Base-by-base conservation (phyloP, 1,139 yeast genomes). In the Saccharomycopsis phalli region DNA sequence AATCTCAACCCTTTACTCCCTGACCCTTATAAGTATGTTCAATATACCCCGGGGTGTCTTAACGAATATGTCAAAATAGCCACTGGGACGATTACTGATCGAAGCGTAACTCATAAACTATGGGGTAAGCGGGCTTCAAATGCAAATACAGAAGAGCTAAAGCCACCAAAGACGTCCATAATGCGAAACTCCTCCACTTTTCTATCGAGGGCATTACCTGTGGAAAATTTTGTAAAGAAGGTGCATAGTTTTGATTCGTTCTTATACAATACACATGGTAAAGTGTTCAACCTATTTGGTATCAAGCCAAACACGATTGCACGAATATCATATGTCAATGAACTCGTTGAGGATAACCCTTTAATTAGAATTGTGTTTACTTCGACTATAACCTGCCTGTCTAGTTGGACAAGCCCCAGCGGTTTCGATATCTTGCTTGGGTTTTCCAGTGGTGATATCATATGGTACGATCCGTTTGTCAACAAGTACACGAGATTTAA, bases 21-120 rank as follows among this genome's bases (percentile, higher is more conserved):
- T 8, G 81, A 74, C 51, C 72, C 74, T 1, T 74, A 68, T 51
- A 63, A 65, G 44, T 59, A 63, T 36, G 74, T 73, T 17, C 74
- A 68, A 50, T 55, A 72, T 43, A 73, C 69, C 33, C 79, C 80
- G 0, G 78, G 81, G 0, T 73, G 79, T 49, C 49, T 69, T 23
- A 56, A 68, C 1, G 38, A 42, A 3, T 45, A 44, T 28, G 38
- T 45, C 4, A 28, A 20, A 21, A 23, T 44, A n/a, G 33, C 36
- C 14, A 26, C 10, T 21, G 28, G 11, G 18, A 31, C 21, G 20
- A 18, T 2, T 18, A 25, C 11, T 13, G 14, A 14, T 16, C 42
- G 23, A 18, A 11, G 37, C 10, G 19, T n/a, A 32, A 37, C 14
- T 26, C 7, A 10, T 17, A n/a, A n/a, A n/a, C 22, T 27, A n/a